Base-by-base conservation (phyloP, 2,329 filamentous ascomycete species). In the Cercospora sojina region DNA sequence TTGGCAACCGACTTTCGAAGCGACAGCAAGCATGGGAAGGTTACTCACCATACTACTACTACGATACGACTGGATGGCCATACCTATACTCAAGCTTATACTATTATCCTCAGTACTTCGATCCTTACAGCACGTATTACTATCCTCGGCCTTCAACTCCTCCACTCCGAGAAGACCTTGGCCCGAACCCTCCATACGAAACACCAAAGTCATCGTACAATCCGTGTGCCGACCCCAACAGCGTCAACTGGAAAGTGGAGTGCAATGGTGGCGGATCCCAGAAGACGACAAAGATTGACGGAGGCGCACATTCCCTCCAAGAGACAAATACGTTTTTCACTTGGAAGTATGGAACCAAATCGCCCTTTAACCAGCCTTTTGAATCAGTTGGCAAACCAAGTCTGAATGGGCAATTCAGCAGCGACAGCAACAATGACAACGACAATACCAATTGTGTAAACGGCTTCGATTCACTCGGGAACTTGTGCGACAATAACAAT, bases 261-360 rank as follows among this genome's bases (percentile, higher is more conserved):
- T 60, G 58, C 18, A 60, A 60, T 7, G 58, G 58, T 29, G 58
- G 58, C 16, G 58, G 35, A 5, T 60, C n/a, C 5, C 58, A 60
- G 35, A 60, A 60, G 58, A 60, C 58, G 3, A 60, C 58, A 1
- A 47, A 27, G 9, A 18, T 60, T 31, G 41, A 47, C 16, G 58
- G 58, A 25, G 58, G 58, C 18, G 23, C 25, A 3, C 13, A 18
- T 29, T 60, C 58, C 7, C 13, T 60, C 1, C 20, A 60, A 31
- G 58, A 60, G 41, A 60, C 58, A 7, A 18, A 16, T 2, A 29
- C 35, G 3, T 47, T 60, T 18, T 60, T n/a, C 16, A 60, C 58
- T 5, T 60, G 58, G 58, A 60, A 60, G 38, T 60, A 47, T 31
- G 58, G 58, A 43, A 10, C 35, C 3, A 23, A 31, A 16, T 9